Conservation (phyloP, 2,329 filamentous ascomycete species). For the Aspergillus niger region DNA sequence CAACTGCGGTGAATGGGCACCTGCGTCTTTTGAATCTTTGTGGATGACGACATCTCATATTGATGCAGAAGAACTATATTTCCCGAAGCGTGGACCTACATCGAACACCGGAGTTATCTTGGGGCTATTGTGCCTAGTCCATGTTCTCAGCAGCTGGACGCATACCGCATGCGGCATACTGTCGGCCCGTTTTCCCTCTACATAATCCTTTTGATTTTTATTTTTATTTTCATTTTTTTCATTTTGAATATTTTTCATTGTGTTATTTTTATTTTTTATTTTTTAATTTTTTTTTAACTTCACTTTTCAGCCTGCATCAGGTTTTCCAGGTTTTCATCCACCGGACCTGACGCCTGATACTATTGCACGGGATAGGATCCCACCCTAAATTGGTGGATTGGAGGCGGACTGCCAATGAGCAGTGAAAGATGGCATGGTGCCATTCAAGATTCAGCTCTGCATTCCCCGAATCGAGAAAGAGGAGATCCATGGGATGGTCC, state of each 20-base stretch:
- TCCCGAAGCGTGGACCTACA: slow-evolving; percentile 23
- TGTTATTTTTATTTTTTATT: too few species aligned
- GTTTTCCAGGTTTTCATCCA: neutral
- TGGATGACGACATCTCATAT: slow-evolving; percentile 19
- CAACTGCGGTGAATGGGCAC: slow-evolving; percentile 12
- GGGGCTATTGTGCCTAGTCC: slow-evolving; percentile 12
- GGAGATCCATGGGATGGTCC: slow-evolving; percentile 19
- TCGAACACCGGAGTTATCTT: slow-evolving; percentile 15
- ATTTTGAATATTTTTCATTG: neutral
- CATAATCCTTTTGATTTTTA: neutral
- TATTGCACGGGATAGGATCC: slow-evolving; percentile 12
- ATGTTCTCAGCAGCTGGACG: slow-evolving; percentile 10
- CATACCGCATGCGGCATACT: slow-evolving; percentile 16
- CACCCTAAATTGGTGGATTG: slow-evolving; percentile 9
- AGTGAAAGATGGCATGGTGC: slow-evolving; percentile 12
- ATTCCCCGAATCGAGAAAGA: slow-evolving; percentile 18
- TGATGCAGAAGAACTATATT: slow-evolving; percentile 13
- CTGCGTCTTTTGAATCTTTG: slow-evolving; percentile 22
- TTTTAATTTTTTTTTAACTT: neutral
- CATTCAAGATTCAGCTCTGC: slow-evolving; percentile 17
- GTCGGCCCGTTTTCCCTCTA: slow-evolving; percentile 10
- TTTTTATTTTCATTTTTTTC: too few species aligned
- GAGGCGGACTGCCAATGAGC: slow-evolving; percentile 22
- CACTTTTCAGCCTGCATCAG: neutral
- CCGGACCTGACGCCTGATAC: slow-evolving; percentile 8